Conservation (phyloP, 2,329 filamentous ascomycete species). For the Rhinocladiella similis region DNA sequence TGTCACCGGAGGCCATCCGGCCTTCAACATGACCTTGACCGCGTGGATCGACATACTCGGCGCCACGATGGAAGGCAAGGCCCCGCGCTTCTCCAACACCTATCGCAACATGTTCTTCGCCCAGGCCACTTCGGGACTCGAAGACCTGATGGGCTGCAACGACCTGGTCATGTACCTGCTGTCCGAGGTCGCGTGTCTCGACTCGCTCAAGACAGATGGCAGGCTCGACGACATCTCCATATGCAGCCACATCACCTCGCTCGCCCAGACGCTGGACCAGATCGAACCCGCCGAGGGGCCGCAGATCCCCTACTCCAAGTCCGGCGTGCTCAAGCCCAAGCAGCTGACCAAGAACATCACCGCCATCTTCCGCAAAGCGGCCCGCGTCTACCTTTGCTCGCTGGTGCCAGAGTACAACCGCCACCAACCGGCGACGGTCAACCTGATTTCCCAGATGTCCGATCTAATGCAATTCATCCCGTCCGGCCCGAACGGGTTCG, state of each 20-base stretch:
- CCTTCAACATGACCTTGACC: constrained; percentile 93
- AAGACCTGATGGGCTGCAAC: constrained; percentile 95
- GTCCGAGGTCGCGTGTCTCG: constrained; percentile 93
- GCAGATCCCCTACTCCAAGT: constrained; percentile 58
- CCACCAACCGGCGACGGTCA: constrained; percentile 69
- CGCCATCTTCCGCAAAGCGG: constrained; percentile 83
- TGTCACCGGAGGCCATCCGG: constrained; percentile 57
- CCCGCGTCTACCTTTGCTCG: constrained; percentile 95
- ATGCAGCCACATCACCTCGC: constrained; percentile 84
- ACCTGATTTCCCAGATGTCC: constrained; percentile 75
- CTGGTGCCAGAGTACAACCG: constrained; percentile 86
- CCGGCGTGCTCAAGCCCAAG: constrained; percentile 75
- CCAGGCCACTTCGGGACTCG: constrained; percentile 68
- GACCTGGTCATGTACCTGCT: constrained; percentile 98
- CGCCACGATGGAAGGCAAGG: constrained; percentile 83
- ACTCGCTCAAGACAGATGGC: constrained; percentile 78
- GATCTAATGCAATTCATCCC: constrained; percentile 80
- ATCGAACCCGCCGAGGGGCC: constrained; percentile 52
- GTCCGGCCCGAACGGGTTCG: constrained; percentile 76
- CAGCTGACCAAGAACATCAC: constrained; percentile 88
- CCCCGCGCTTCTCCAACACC: constrained; percentile 87
- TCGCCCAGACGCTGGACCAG: constrained; percentile 61
- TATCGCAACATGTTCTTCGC: constrained; percentile 89
- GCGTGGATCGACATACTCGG: constrained; percentile 98
- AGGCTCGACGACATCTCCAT: constrained; percentile 79